Base-by-base conservation (phyloP, 768 basidiomycete species). In the Macrocybe gigantea region DNA sequence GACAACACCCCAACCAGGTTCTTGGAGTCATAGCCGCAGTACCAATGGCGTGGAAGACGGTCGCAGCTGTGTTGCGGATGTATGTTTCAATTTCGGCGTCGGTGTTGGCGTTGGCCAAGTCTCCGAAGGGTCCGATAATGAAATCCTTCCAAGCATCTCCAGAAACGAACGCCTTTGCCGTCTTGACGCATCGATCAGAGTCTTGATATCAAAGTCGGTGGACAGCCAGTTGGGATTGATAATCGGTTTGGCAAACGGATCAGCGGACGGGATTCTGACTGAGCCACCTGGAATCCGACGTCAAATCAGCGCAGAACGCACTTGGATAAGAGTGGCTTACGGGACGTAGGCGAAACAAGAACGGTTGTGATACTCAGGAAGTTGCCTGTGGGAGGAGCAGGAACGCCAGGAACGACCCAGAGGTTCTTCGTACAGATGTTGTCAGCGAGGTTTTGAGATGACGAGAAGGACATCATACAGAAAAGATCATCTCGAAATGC, bases 401-500 rank as follows among this genome's bases (percentile, higher is more conserved):
- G 50, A 10, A 41, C 30, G 5, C 37, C 39, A 47, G 50, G 45
- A 41, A 38, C 50, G 37, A 51, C 45, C 50, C 50, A 47, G 7
- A 47, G 39, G 33, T 46, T 47, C 45, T 47, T 43, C 41, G 22
- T 40, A 5, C 9, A 32, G 12, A 22, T 36, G 9, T 34, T 13
- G 30, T 32, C 22, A 32, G 9, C n/a, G 22, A 7, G 11, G 29
- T 14, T 35, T 38, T 8, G 13, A 10, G 1, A 14, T 8, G 5
- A 33, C 4, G 13, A 6, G 35, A 2, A 15, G 11, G 12, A 34
- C 42, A 33, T 47, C 65, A 41, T 50, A 73, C 71, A 33, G 45
- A 49, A 31, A 70, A 58, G 1, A 65, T 46, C 2, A 68, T 44
- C 48, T 74, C 71, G 33, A 56, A 58, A 49, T 74, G 70, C 5